Base-by-base conservation (phyloP, 106 monocot genomes). In the Allium fistulosum region DNA sequence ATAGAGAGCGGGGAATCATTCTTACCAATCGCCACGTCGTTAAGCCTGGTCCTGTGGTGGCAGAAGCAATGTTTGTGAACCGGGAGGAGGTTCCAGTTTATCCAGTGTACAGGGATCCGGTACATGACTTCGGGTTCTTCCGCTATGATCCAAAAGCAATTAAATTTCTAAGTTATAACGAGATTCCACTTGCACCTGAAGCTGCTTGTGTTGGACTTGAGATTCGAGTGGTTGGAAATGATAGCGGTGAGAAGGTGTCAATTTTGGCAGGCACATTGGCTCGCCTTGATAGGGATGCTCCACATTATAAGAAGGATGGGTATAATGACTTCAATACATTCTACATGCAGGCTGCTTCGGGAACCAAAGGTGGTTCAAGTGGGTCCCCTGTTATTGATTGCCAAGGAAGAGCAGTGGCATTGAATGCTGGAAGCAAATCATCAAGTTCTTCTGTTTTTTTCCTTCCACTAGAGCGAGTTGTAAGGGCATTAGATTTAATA, bases 311-410 rank as follows among this genome's bases (percentile, higher is more conserved):
- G 72, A 95, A 91, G 82, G 94, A 95, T 68, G 94, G 94, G 51
- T 95, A 95, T 65, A 95, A 95, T 63, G 94, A 95, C 65, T 95
- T 95, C 88, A 95, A 95, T 64, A 95, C 94, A 76, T 91, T 95
- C 79, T 95, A 95, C 71, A 83, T 95, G 83, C 94, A 95, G 94
- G 94, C 94, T 65, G 94, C 94, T 9, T 95, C 94, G 62, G 94
- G 94, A 17, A 95, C 94, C 26, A 95, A 95, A 90, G 94, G 94
- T 59, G 94, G 94, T 48, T 95, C 94, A 48, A 95, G 94, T 68
- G 94, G 94, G 73, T 95, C 94, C 46, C 94, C 94, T 55, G 91
- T 95, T 10, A 87, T 95, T 71, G 91, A 95, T 65, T 91, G 79
- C 49, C 79, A 83, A 68, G 94, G 94, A 74, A 90, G 85, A 75